Evolutionary conservation across 345 rosid genomes (phyloP).

Genomic region (Trapa incisa): DNA sequence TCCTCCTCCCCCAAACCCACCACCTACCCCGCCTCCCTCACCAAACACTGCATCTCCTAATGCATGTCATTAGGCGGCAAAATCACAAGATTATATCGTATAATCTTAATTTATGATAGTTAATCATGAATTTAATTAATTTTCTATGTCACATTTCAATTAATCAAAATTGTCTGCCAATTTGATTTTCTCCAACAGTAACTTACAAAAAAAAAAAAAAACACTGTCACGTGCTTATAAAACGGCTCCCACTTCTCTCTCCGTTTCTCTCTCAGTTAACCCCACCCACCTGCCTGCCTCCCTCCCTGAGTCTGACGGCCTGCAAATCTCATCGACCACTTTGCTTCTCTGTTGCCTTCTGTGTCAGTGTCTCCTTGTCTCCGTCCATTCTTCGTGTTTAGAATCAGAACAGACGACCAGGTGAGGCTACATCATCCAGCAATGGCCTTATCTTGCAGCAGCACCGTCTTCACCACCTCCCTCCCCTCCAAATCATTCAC

Average conservation of each 20-base stretch:
- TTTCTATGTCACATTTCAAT: too few species aligned
- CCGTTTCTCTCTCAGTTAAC: slow-evolving; percentile 1
- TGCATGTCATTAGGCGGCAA: background rate
- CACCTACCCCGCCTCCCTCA: slow-evolving; percentile 4
- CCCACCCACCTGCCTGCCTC: too few species aligned
- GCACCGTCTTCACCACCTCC: slow-evolving; percentile 4
- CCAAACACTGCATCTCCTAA: background rate
- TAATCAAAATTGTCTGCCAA: background rate
- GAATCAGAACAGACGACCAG: background rate
- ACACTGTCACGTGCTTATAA: background rate
- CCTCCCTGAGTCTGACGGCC: too few species aligned
- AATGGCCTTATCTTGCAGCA: background rate
- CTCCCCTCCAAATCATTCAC: slow-evolving; percentile 3
- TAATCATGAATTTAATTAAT: too few species aligned
- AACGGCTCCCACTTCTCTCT: background rate
- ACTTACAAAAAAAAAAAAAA: background rate
- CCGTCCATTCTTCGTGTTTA: background rate
- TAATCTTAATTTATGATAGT: background rate
- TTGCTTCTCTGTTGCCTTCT: too few species aligned
- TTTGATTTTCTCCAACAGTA: background rate
- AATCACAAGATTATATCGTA: background rate
- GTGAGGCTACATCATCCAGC: background rate
- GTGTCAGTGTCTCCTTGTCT: background rate
- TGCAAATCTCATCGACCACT: background rate
- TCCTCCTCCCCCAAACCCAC: background rate